A percentile compares a stretch with the other conserved stretches of the same genome.
Conservation (phyloP, 495 filamentous ascomycete genomes). For the Sporormia fimetaria region DNA sequence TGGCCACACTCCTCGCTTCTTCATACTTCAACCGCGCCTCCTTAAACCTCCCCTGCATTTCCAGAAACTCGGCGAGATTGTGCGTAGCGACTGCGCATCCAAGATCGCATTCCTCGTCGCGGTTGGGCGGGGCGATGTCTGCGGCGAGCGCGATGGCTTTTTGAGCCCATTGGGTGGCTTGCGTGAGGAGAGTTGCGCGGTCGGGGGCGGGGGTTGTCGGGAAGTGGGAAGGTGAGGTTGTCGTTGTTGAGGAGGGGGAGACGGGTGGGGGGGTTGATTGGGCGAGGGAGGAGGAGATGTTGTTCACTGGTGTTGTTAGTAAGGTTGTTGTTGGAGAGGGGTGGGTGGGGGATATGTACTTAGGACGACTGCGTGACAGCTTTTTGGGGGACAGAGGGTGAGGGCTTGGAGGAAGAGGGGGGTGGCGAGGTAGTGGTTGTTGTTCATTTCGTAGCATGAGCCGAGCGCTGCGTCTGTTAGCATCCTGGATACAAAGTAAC, state of each 20-base stretch:
- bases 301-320: conserved; percentile 47
- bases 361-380: conserved; percentile 63
- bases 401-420: conserved; percentile 84
- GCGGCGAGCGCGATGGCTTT: conserved; percentile 56
- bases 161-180: conserved; percentile 60
- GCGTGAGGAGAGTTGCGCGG: conserved; percentile 43
- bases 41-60: conserved; percentile 51
- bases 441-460: conserved; percentile 54
- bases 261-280: conserved; percentile 45
- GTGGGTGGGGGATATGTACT: conserved; percentile 37
- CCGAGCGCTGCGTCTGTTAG: conserved; percentile 46
- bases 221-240: conserved; percentile 7
- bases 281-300: conserved; percentile 53
- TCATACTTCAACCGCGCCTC: conserved; percentile 53
- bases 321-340: background rate
- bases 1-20: conserved; percentile 53
- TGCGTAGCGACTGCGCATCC: conserved; percentile 73
- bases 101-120: conserved; percentile 73
- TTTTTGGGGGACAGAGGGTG: conserved; percentile 41
- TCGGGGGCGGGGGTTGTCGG: conserved; percentile 24
- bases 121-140: conserved; percentile 44
- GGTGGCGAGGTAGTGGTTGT: conserved; percentile 64
- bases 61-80: conserved; percentile 74
- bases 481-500: conserved; percentile 8
- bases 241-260: conserved; percentile 1